A percentile compares a stretch with the other conserved stretches of the same genome.
Evolutionary conservation across 2,329 filamentous ascomycete species (phyloP).

Genomic region (Fusarium compactum): DNA sequence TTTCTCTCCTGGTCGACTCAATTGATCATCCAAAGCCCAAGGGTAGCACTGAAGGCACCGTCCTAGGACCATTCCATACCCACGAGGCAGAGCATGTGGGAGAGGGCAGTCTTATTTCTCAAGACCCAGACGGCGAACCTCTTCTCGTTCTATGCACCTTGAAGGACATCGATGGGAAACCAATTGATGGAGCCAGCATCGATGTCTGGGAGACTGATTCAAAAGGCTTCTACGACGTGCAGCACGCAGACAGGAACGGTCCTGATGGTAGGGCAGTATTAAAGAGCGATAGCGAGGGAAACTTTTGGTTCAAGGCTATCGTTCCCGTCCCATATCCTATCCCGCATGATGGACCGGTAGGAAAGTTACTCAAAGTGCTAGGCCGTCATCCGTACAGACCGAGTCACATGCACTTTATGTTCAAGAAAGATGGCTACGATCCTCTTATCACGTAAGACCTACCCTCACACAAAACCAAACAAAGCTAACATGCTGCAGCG

Average conservation of each 20-base stretch:
- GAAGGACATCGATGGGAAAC: conserved; percentile 69
- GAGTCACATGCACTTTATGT: conserved; percentile 90
- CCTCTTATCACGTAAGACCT: conserved; percentile 25
- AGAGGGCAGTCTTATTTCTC: conserved; percentile 69
- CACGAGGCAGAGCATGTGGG: conserved; percentile 70
- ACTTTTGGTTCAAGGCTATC: conserved; percentile 85
- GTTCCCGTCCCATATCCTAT: conserved; percentile 89
- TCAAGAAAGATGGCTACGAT: conserved; percentile 60
- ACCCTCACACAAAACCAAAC: too few relatives aligned
- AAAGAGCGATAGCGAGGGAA: conserved; percentile 45
- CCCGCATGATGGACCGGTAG: conserved; percentile 86
- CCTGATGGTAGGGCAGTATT: conserved; percentile 50
- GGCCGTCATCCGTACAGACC: conserved; percentile 83
- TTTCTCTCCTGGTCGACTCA: conserved; percentile 79
- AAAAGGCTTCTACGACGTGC: conserved; percentile 80
- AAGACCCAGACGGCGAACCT: conserved; percentile 73
- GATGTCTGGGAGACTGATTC: conserved; percentile 86
- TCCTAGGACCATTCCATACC: conserved; percentile 85
- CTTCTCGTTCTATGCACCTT: conserved; percentile 76
- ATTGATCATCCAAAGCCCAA: conserved; percentile 82
- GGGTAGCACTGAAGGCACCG: conserved; percentile 76
- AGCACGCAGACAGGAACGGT: conserved; percentile 68
- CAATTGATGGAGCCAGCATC: conserved; percentile 72
- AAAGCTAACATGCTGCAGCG: not conserved
- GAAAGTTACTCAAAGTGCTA: conserved; percentile 73